Base-by-base conservation (phyloP, 2,329 filamentous ascomycete genomes). In the Hymenoscyphus occultus region DNA sequence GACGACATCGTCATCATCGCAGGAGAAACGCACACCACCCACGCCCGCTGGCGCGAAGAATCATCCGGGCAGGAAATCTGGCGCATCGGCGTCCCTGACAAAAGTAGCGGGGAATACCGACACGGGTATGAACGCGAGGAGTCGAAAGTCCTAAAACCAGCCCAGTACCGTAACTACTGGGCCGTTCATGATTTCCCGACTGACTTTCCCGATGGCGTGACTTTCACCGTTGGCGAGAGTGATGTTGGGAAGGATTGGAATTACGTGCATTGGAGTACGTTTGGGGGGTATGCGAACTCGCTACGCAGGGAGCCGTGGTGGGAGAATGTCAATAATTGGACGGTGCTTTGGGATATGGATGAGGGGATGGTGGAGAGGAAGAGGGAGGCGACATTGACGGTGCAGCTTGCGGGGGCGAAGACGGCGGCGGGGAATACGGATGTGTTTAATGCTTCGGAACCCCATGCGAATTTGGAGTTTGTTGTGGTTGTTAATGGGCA, bases 221-320 rank as follows among this genome's bases (percentile, higher is more conserved):
- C 77, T 28, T 90, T 84, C 76, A 80, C 81, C 14, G 81, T 89
- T 1, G 85, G 86, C 10, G 74, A 81, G 71, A 82, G 80, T 66
- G 74, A 84, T 32, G 78, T 77, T 19, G 76, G 75, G 0, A 73
- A 76, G 12, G 84, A 86, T 69, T 78, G 87, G 66, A 89, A 89
- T 74, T 88, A 88, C 63, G 82, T 88, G 3, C 87, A 89, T 72
- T 89, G 86, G 87, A 84, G 82, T 64, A 84, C 86, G 9, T 88
- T 86, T 69, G 85, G 86, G 1, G 83, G 83, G 5, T 77, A 82
- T 35, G 83, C 78, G 1, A 83, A 86, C 73, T 80, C 74, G 14
- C 62, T 78, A 3, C 78, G 83, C 0, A 74, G 78, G 0, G 75
- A 80, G 56, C 74, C 79, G 5, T 80, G 81, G 60, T 76, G 77